A percentile compares a stretch with the other conserved stretches of the same genome.
Conservation (phyloP, 2,329 filamentous ascomycete species). For the Dryadomyces quercus-mongolicae region DNA sequence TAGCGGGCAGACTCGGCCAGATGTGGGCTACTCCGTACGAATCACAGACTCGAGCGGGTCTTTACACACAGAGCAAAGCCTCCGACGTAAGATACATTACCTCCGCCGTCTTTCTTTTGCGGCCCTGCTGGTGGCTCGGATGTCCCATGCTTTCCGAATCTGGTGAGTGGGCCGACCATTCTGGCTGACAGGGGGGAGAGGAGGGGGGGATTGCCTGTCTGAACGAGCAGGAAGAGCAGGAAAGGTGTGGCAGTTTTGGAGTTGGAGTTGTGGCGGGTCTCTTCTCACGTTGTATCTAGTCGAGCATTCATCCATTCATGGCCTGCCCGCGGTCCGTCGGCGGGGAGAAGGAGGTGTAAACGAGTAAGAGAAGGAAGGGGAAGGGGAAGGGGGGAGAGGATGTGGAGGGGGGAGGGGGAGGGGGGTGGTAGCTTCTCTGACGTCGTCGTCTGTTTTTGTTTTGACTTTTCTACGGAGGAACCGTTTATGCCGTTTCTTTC, state of each 20-base stretch:
- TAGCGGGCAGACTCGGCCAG: slow-evolving; percentile 5
- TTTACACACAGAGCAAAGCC: not conserved
- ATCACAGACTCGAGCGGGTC: slow-evolving; percentile 10
- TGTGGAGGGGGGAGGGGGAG: too few species aligned
- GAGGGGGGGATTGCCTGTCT: not conserved
- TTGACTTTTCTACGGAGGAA: too few species aligned
- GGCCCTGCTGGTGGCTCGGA: not conserved
- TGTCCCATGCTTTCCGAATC: slow-evolving; percentile 8
- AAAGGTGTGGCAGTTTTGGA: slow-evolving; percentile 8
- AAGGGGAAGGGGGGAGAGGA: too few species aligned
- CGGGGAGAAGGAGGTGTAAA: too few species aligned
- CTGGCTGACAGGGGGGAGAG: slow-evolving; percentile 4
- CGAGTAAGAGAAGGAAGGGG: too few species aligned
- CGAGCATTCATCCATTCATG: not conserved
- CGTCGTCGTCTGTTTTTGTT: too few species aligned
- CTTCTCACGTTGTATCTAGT: too few species aligned
- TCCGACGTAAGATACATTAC: too few species aligned
- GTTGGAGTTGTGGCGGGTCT: too few species aligned
- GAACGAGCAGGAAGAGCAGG: not conserved
- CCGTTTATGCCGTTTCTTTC: too few species aligned
- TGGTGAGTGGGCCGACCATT: slow-evolving; percentile 9
- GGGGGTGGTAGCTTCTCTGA: too few species aligned
- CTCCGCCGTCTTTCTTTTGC: not conserved
- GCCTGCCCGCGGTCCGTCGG: too few species aligned
- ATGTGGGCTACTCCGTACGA: slow-evolving; percentile 6